Evolutionary conservation across 768 basidiomycete genomes (phyloP).

Genomic region (Podaxis sp.): DNA sequence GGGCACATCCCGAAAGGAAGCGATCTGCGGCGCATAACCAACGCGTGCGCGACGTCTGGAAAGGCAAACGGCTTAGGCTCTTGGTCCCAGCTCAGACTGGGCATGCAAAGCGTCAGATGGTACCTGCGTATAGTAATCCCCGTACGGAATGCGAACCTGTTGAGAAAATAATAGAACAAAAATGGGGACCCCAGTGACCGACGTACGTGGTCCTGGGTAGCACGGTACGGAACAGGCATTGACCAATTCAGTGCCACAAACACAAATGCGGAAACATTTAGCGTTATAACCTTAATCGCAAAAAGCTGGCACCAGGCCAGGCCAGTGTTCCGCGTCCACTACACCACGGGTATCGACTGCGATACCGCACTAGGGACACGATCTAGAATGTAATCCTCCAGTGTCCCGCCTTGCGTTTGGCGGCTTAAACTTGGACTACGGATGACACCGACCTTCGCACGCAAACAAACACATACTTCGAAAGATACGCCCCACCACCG

Average conservation of each 20-base stretch:
- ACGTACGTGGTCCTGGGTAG: background rate
- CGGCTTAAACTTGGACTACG: constrained; percentile 4
- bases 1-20: constrained; percentile 1
- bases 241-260: background rate
- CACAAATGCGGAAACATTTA: background rate
- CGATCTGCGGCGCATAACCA: constrained; percentile 15
- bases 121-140: constrained; percentile 6
- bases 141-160: background rate
- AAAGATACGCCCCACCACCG: background rate
- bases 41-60: constrained; percentile 9
- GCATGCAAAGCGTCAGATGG: constrained; percentile 3
- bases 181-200: background rate
- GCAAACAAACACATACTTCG: background rate
- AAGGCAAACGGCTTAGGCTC: constrained; percentile 7
- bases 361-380: background rate
- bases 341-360: background rate
- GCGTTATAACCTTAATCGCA: no score
- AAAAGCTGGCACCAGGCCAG: background rate
- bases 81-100: constrained; percentile 2
- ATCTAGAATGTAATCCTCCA: background rate
- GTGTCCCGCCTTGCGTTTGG: background rate
- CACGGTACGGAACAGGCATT: background rate
- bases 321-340: background rate
- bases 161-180: background rate
- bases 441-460: constrained; percentile 2